These are phyloP conservation scores for Schwanniomyces yamadae DNA, from an alignment of 805 yeast species.

Conservation along the genomic window DNA sequence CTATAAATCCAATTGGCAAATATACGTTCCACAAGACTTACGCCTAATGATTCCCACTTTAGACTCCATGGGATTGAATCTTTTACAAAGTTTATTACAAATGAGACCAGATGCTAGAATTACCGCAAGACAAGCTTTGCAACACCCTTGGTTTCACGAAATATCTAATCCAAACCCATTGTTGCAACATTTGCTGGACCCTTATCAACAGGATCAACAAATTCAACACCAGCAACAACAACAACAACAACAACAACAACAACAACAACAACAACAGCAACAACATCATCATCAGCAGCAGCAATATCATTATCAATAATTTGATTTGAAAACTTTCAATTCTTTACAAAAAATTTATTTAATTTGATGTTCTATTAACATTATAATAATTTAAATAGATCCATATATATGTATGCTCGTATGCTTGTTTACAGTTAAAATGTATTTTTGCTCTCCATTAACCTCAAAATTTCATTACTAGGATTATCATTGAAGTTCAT, in stretches of 20 bases:
- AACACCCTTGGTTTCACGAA: conserved; percentile 82
- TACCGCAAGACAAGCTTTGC: conserved; percentile 60
- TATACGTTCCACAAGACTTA: conserved; percentile 87
- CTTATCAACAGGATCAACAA: conserved; percentile 29
- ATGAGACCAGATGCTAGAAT: conserved; percentile 63
- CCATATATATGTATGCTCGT: background rate
- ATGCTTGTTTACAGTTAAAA: background rate
- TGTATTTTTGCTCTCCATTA: conserved; percentile 2
- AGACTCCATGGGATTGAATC: conserved; percentile 67
- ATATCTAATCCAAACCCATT: conserved; percentile 45
- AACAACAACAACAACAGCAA: conserved; percentile 5
- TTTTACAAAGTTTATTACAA: conserved; percentile 57
- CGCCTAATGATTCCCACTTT: conserved; percentile 64
- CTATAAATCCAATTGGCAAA: conserved; percentile 78
- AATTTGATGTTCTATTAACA: background rate
- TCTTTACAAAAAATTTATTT: too few relatives aligned
- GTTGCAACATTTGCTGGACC: conserved; percentile 32
- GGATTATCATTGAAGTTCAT: conserved; percentile 9
- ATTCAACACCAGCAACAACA: conserved; percentile 19
- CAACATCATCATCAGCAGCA: conserved; percentile 8
- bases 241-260: conserved; percentile 9
- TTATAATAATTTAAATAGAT: background rate
- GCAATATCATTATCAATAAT: conserved; percentile 6
- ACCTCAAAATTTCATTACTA: conserved; percentile 7
- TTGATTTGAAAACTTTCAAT: too few relatives aligned